A percentile compares a stretch with the other conserved stretches of the same genome.
phyloP scores from a whole-genome alignment of 345 rosid genomes.

The Linum tenue region DNA sequence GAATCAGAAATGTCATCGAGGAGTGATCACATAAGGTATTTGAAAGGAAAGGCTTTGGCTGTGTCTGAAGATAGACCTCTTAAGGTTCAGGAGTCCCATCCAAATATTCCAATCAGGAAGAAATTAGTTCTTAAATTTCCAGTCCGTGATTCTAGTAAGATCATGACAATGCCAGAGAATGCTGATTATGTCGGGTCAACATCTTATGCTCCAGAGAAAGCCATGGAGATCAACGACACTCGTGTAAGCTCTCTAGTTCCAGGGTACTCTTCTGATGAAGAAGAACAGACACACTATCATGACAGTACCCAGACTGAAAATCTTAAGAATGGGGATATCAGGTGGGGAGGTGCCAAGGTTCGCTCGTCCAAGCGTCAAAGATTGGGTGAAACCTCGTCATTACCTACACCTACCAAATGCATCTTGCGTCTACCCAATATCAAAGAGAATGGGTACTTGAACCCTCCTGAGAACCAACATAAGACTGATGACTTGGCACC shows the following conservation, averaged over 20 bases:
- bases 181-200: conserved; percentile 40
- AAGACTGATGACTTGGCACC: conserved; percentile 17
- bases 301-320: conserved; percentile 32
- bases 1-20: conserved; percentile 50
- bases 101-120: conserved; percentile 44
- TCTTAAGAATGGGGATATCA: conserved; percentile 40
- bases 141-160: conserved; percentile 42
- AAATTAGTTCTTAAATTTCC: conserved; percentile 79
- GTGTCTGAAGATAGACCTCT: conserved; percentile 36
- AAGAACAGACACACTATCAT: conserved; percentile 14
- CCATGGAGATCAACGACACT: conserved; percentile 22
- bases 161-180: conserved; percentile 23
- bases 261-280: conserved; percentile 26
- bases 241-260: conserved; percentile 20
- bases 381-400: conserved; percentile 38
- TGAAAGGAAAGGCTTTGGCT: conserved; percentile 61
- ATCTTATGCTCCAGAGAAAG: conserved; percentile 26
- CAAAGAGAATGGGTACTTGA: conserved; percentile 26
- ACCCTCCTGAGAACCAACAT: conserved; percentile 19
- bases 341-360: conserved; percentile 82
- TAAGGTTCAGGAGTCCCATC: conserved; percentile 36
- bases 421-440: conserved; percentile 13
- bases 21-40: conserved; percentile 40
- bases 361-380: conserved; percentile 67
- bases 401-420: conserved; percentile 25